Evolutionary conservation across 129 eudicot genomes (phyloP).

Genomic region (Mikania micrantha): DNA sequence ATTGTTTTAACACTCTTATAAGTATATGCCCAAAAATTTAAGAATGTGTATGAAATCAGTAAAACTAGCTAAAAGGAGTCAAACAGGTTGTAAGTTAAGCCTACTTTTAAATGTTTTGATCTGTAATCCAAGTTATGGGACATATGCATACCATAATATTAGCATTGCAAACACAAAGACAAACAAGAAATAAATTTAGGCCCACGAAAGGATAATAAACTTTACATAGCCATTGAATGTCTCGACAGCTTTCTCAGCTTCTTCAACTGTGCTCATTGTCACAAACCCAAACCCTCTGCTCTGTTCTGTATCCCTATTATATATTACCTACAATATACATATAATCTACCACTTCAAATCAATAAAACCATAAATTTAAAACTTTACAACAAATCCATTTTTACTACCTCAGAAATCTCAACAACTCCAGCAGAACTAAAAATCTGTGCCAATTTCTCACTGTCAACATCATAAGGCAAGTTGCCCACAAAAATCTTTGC

Average conservation of each 20-base stretch:
- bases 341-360: not conserved
- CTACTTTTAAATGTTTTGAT: too few species aligned
- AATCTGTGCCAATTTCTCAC: constrained; percentile 66
- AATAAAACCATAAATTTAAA: not conserved
- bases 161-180: not conserved
- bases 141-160: not conserved
- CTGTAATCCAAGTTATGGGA: too few species aligned
- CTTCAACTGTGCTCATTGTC: constrained; percentile 56
- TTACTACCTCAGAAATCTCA: constrained; percentile 76
- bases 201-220: not conserved
- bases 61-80: not conserved
- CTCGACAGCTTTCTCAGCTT: constrained; percentile 57
- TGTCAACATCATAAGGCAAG: constrained; percentile 64
- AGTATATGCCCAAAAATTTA: too few species aligned
- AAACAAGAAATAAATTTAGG: not conserved
- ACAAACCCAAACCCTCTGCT: constrained; percentile 63
- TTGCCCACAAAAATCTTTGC: constrained; percentile 80
- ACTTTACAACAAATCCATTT: not conserved
- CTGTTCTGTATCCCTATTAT: constrained; percentile 43
- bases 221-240: constrained; percentile 40
- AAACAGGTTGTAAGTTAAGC: too few species aligned
- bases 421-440: constrained; percentile 79
- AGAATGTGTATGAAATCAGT: not conserved
- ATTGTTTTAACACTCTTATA: too few species aligned
- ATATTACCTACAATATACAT: constrained; percentile 37